Evolutionary conservation across 495 filamentous ascomycete genomes (phyloP).

Genomic region (Patellaria atrata): DNA sequence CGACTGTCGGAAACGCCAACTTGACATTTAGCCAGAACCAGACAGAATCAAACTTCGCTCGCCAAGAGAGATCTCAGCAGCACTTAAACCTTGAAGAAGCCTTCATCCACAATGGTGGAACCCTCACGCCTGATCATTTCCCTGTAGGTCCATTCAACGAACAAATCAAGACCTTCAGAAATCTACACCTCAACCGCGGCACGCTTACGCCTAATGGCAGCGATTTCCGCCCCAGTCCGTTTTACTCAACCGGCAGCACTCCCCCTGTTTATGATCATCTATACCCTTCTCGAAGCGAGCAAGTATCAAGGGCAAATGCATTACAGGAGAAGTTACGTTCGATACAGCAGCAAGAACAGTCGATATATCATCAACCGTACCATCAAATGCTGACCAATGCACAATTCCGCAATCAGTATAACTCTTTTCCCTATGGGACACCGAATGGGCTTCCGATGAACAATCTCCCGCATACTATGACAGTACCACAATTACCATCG

Average conservation of each 20-base stretch:
- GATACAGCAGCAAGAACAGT: slow-evolving; percentile 13
- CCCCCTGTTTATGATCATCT: slow-evolving; percentile 24
- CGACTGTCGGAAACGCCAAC: too few relatives aligned
- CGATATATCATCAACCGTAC: slow-evolving; percentile 16
- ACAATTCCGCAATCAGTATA: slow-evolving; percentile 17
- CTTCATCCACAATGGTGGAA: slow-evolving; percentile 6
- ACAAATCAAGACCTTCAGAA: slow-evolving; percentile 5
- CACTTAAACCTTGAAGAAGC: slow-evolving; percentile 6
- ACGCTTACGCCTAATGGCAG: slow-evolving; percentile 18
- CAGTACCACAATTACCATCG: slow-evolving; percentile 18
- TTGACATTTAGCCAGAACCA: too few relatives aligned
- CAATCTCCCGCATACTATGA: slow-evolving; percentile 23
- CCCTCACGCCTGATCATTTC: slow-evolving; percentile 21
- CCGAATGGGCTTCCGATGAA: slow-evolving; percentile 21
- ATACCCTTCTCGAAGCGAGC: slow-evolving; percentile 19
- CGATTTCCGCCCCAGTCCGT: slow-evolving; percentile 20
- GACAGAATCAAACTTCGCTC: slow-evolving; percentile 3
- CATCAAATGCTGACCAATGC: slow-evolving; percentile 18
- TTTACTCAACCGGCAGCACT: slow-evolving; percentile 27
- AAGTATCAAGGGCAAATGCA: slow-evolving; percentile 33
- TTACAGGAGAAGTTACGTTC: slow-evolving; percentile 8
- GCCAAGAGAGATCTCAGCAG: too few relatives aligned
- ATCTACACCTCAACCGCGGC: slow-evolving; percentile 5
- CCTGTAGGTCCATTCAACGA: slow-evolving; percentile 12
- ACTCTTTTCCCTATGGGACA: slow-evolving; percentile 17